Conservation (phyloP, 148 eudicot species). For the Vaccinium corymbosum region DNA sequence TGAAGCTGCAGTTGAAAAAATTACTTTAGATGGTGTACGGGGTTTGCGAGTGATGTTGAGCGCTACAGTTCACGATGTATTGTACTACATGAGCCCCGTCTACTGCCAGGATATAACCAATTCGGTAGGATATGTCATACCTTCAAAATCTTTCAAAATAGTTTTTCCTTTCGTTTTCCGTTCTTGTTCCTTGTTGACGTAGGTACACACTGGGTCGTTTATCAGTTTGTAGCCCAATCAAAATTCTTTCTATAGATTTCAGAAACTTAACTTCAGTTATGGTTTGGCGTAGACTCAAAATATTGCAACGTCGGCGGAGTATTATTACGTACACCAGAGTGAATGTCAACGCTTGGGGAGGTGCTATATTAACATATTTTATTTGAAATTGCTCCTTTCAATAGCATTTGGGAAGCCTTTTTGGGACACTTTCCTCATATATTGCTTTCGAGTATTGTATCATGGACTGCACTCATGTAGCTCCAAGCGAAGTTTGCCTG, state of each 20-base stretch:
- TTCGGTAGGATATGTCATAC: slow-evolving; percentile 53
- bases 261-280: neutral
- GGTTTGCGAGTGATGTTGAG: slow-evolving; percentile 82
- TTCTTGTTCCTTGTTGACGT: neutral
- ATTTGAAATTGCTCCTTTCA: neutral
- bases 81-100: slow-evolving; percentile 99
- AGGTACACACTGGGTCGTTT: neutral
- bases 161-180: slow-evolving; percentile 1
- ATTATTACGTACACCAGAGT: neutral
- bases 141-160: slow-evolving; percentile 12
- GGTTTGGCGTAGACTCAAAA: neutral
- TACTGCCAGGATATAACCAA: slow-evolving; percentile 94
- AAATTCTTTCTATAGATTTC: neutral
- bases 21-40: slow-evolving; percentile 83
- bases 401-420: neutral
- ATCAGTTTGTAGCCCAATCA: slow-evolving; percentile 4
- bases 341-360: neutral
- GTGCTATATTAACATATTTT: neutral
- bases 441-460: neutral
- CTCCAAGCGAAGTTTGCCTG: neutral
- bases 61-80: slow-evolving; percentile 95
- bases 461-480: too few species aligned
- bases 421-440: neutral
- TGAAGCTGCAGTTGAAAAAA: slow-evolving; percentile 85
- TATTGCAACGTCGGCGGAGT: neutral